These are phyloP conservation scores for Magnolia sinica DNA, from an alignment of 164 flowering plant species.

Conservation along the genomic window DNA sequence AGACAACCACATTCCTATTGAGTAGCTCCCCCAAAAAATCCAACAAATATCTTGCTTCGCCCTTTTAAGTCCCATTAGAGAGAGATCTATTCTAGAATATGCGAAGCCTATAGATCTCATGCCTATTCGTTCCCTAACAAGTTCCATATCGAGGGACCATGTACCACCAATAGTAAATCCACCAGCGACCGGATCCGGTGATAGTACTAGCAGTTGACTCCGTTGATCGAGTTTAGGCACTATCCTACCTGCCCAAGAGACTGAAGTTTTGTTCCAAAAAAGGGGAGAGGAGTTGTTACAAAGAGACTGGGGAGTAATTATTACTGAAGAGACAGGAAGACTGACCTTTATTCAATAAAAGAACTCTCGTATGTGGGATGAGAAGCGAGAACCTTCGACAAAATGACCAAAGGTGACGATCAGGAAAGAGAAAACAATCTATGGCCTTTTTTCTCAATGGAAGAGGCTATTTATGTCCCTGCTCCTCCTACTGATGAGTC, in stretches of 20 bases:
- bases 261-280: background rate
- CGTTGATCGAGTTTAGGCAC: background rate
- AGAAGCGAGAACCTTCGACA: background rate
- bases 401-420: background rate
- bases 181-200: background rate
- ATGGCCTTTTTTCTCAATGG: background rate
- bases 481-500: no score
- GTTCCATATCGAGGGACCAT: slow-evolving; percentile 8
- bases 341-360: background rate
- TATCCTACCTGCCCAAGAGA: background rate
- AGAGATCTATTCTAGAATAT: no score
- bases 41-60: no score
- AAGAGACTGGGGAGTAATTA: background rate
- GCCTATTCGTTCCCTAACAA: background rate
- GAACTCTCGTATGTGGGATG: background rate
- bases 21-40: background rate
- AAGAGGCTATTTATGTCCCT: no score
- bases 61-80: no score
- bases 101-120: background rate
- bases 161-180: slow-evolving; percentile 8
- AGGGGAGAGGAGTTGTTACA: slow-evolving; percentile 3
- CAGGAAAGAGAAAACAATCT: background rate
- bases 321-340: slow-evolving; percentile 1
- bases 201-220: background rate
- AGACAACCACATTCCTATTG: background rate